Evolutionary conservation across 148 eudicot genomes (phyloP).

Genomic region (Euryodendron excelsum): DNA sequence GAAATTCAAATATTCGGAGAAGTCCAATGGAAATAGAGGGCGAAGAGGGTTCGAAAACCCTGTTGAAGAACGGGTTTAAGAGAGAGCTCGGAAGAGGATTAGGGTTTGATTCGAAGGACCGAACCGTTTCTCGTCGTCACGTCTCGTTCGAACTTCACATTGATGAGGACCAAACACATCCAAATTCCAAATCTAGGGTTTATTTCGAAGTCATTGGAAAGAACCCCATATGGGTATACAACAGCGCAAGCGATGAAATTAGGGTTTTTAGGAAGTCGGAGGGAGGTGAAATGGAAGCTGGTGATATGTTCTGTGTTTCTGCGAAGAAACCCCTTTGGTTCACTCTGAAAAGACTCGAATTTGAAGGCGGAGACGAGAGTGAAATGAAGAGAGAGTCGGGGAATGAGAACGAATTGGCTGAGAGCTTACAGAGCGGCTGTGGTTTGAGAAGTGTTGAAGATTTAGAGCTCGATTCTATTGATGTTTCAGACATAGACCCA

Average conservation of each 20-base stretch:
- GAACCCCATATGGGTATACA: constrained; percentile 72
- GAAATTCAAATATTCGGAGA: neutral
- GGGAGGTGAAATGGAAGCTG: constrained; percentile 55
- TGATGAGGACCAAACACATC: constrained; percentile 12
- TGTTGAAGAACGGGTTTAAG: constrained; percentile 27
- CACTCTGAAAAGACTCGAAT: constrained; percentile 29
- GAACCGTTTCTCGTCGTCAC: constrained; percentile 74
- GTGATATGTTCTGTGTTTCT: constrained; percentile 73
- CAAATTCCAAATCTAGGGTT: constrained; percentile 27
- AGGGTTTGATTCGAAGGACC: constrained; percentile 38
- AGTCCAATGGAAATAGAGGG: constrained; percentile 62
- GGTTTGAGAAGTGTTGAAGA: constrained; percentile 34
- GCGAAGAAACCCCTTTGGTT: constrained; percentile 66
- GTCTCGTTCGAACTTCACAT: constrained; percentile 34
- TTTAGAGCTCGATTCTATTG: constrained; percentile 43
- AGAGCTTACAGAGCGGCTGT: constrained; percentile 34
- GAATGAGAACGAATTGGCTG: constrained; percentile 39
- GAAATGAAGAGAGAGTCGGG: constrained; percentile 13
- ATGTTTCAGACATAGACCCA: constrained; percentile 64
- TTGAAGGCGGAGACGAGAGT: constrained; percentile 19
- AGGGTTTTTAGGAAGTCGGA: constrained; percentile 52
- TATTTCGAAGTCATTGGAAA: constrained; percentile 59
- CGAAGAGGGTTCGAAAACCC: constrained; percentile 47
- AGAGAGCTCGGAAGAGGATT: constrained; percentile 52
- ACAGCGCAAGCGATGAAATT: constrained; percentile 28